These are phyloP conservation scores for Salix brachista DNA, from an alignment of 345 rosid genomes.

Conservation along the genomic window DNA sequence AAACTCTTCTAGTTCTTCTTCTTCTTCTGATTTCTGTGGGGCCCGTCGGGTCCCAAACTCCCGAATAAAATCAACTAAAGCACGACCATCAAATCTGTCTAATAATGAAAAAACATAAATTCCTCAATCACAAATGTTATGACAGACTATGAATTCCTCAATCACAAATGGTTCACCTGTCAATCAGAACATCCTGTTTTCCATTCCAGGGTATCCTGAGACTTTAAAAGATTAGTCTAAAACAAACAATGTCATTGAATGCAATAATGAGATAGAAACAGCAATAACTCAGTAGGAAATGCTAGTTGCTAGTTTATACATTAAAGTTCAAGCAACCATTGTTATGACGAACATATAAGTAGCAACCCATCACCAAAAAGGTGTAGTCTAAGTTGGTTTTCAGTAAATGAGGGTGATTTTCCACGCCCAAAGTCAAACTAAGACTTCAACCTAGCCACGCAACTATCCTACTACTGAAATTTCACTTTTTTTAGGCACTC, in stretches of 20 bases:
- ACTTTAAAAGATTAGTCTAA: background rate
- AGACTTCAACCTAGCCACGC: too few relatives aligned
- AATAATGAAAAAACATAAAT: background rate
- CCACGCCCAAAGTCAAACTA: too few relatives aligned
- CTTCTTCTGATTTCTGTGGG: slow-evolving; percentile 76
- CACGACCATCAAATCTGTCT: slow-evolving; percentile 81
- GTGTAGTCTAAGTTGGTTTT: too few relatives aligned
- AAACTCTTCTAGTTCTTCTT: slow-evolving; percentile 98
- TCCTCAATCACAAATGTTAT: background rate
- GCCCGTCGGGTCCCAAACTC: slow-evolving; percentile 57
- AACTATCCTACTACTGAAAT: too few relatives aligned
- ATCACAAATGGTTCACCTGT: slow-evolving; percentile 40
- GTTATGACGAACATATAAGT: background rate
- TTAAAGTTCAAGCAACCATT: background rate
- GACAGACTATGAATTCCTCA: background rate
- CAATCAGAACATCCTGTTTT: slow-evolving; percentile 74
- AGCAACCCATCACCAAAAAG: too few relatives aligned
- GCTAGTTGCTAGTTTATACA: background rate
- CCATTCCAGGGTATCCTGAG: slow-evolving; percentile 92
- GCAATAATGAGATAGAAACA: background rate
- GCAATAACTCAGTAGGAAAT: background rate
- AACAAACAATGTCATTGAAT: background rate
- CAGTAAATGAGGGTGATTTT: too few relatives aligned
- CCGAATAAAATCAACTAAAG: slow-evolving; percentile 86
- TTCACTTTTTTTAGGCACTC: background rate